Conservation (phyloP, 129 eudicot genomes). For the Escallonia herrerae region DNA sequence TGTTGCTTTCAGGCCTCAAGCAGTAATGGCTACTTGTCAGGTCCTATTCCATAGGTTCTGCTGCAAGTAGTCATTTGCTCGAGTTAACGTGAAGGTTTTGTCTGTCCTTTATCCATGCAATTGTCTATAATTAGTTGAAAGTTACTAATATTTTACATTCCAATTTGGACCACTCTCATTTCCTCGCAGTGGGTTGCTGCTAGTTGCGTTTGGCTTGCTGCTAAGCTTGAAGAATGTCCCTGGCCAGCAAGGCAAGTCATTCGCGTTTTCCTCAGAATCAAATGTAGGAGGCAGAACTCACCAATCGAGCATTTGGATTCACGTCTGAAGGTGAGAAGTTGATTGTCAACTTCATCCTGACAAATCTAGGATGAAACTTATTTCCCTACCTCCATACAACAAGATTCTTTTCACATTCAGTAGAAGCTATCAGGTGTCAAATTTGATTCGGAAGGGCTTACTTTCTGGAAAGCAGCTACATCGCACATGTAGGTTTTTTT, state of each 20-base stretch:
- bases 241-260: conserved; percentile 74
- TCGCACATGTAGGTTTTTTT: not conserved
- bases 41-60: conserved; percentile 83
- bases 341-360: no score
- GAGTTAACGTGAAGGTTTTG: conserved; percentile 76
- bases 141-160: no score
- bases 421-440: no score
- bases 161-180: not conserved
- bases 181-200: conserved; percentile 71
- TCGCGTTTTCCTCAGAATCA: conserved; percentile 77
- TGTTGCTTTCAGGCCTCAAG: conserved; percentile 58
- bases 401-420: no score
- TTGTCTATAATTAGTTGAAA: no score
- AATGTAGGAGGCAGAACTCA: conserved; percentile 79
- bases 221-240: conserved; percentile 86
- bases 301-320: conserved; percentile 63
- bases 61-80: conserved; percentile 87
- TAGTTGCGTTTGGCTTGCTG: conserved; percentile 91
- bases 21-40: conserved; percentile 94
- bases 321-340: conserved; percentile 39
- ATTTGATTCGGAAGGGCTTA: no score
- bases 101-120: not conserved
- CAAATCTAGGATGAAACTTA: no score
- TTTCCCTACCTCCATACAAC: no score
- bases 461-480: not conserved